Evolutionary conservation across 805 yeast species (phyloP).

Genomic region (Cyberlindnera amylophila): DNA sequence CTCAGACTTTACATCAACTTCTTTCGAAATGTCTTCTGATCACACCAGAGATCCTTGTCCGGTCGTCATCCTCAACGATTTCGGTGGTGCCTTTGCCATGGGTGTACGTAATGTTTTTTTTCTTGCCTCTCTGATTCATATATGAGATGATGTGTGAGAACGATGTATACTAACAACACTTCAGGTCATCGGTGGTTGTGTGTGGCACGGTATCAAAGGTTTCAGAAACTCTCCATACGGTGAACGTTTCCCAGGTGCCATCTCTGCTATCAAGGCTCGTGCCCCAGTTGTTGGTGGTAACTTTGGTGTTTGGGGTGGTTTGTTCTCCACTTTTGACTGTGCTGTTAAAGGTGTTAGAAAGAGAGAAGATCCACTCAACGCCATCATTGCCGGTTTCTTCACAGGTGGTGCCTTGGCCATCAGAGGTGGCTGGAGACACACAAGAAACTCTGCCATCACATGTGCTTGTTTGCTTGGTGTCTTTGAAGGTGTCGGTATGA

Average conservation of each 20-base stretch:
- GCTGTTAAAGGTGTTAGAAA: constrained; percentile 91
- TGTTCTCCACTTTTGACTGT: constrained; percentile 94
- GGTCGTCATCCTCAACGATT: constrained; percentile 89
- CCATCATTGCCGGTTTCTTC: constrained; percentile 95
- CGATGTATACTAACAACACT: too few species aligned
- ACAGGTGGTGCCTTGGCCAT: constrained; percentile 97
- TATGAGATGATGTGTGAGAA: too few species aligned
- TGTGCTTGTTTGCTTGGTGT: constrained; percentile 97
- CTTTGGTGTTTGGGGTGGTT: constrained; percentile 99
- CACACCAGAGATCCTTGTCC: constrained; percentile 99
- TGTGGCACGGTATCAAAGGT: constrained; percentile 99
- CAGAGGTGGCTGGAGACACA: constrained; percentile 98
- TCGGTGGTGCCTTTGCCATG: constrained; percentile 99
- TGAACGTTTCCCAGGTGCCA: constrained; percentile 86
- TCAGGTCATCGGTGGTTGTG: constrained; percentile 81
- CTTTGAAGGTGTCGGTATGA: constrained; percentile 97
- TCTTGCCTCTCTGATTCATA: too few species aligned
- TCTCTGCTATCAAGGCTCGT: constrained; percentile 88
- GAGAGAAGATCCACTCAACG: constrained; percentile 98
- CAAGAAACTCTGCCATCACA: constrained; percentile 92
- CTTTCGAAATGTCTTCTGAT: constrained; percentile 81
- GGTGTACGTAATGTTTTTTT: constrained; percentile 47
- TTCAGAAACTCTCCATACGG: constrained; percentile 97
- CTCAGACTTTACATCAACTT: background rate
- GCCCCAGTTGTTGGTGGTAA: constrained; percentile 99